Percentiles rank a stretch among this genome's conserved stretches.
These are phyloP conservation scores for Herpetomonas samuelpessoai DNA, from an alignment of 208 protist species.

Conservation along the genomic window DNA sequence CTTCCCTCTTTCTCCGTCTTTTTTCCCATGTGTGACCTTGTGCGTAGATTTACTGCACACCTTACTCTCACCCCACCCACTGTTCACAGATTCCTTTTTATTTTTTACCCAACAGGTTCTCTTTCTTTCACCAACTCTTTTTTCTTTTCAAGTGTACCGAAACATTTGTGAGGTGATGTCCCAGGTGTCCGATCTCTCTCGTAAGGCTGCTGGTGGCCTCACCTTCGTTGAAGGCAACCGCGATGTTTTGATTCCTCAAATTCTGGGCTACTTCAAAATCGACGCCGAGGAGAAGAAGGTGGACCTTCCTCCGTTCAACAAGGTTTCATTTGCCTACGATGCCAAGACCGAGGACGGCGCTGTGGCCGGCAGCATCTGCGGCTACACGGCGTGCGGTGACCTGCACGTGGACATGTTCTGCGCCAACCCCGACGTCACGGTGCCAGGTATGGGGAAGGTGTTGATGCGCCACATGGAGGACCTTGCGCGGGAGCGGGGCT, in stretches of 20 bases:
- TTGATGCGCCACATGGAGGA: constrained; percentile 20
- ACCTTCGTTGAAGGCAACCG: neutral
- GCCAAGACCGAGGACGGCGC: constrained; percentile 13
- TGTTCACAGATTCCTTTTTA: too few species aligned
- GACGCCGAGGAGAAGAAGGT: constrained; percentile 5
- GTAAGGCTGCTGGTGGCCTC: too few species aligned
- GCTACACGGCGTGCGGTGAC: constrained; percentile 26
- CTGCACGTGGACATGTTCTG: constrained; percentile 22
- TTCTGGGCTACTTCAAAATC: neutral
- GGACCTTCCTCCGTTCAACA: constrained; percentile 7
- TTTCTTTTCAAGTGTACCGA: too few species aligned
- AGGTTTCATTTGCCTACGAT: neutral
- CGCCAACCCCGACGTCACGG: constrained; percentile 12
- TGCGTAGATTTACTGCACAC: too few species aligned
- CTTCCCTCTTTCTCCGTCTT: too few species aligned
- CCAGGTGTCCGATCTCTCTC: too few species aligned
- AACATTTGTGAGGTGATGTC: too few species aligned
- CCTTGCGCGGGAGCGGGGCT: constrained; percentile 12
- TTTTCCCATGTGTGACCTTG: too few species aligned
- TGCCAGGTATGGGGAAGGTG: constrained; percentile 17
- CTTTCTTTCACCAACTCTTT: too few species aligned
- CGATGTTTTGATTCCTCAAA: constrained; percentile 2
- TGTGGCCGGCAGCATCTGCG: neutral
- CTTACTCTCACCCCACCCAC: too few species aligned
- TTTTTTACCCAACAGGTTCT: too few species aligned